Evolutionary conservation across 208 protist species (phyloP).

Genomic region (Wallacemonas sp.): DNA sequence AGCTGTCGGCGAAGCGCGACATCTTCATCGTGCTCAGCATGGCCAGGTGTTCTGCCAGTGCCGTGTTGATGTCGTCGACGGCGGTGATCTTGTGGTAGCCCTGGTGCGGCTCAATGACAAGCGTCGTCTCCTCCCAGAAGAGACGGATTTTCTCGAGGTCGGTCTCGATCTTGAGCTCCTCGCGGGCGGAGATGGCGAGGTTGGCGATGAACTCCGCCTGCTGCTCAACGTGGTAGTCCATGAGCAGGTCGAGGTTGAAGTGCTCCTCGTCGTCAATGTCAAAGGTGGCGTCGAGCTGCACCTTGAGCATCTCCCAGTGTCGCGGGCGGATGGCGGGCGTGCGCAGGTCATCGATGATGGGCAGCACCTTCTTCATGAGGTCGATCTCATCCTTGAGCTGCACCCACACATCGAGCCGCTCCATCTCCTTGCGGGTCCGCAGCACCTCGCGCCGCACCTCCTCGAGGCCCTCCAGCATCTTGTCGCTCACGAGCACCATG

Average conservation of each 20-base stretch:
- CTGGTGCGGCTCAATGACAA: slow-evolving; percentile 89
- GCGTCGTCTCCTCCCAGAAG: slow-evolving; percentile 89
- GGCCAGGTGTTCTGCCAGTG: slow-evolving; percentile 94
- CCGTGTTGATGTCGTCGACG: slow-evolving; percentile 94
- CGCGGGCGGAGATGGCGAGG: slow-evolving; percentile 91
- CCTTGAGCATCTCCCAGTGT: slow-evolving; percentile 94
- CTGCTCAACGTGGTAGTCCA: slow-evolving; percentile 93
- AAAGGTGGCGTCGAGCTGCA: slow-evolving; percentile 92
- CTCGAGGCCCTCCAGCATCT: slow-evolving; percentile 92
- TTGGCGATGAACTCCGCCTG: slow-evolving; percentile 94
- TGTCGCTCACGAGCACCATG: slow-evolving; percentile 89
- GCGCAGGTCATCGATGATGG: slow-evolving; percentile 96
- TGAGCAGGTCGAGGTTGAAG: slow-evolving; percentile 95
- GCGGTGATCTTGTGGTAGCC: slow-evolving; percentile 91
- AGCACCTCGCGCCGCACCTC: slow-evolving; percentile 84
- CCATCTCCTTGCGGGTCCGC: slow-evolving; percentile 89
- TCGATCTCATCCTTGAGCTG: slow-evolving; percentile 95
- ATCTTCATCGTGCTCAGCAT: slow-evolving; percentile 96
- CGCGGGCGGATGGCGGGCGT: slow-evolving; percentile 92
- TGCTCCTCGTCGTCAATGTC: slow-evolving; percentile 84
- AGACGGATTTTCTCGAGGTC: slow-evolving; percentile 90
- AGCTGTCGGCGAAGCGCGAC: slow-evolving; percentile 95
- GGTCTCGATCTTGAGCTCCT: slow-evolving; percentile 96
- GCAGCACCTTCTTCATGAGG: slow-evolving; percentile 94
- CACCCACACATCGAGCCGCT: slow-evolving; percentile 93